Evolutionary conservation across 2,329 filamentous ascomycete species (phyloP), one percentile per base, ranked within the genome.

Genomic region (Penicillium sp.): DNA sequence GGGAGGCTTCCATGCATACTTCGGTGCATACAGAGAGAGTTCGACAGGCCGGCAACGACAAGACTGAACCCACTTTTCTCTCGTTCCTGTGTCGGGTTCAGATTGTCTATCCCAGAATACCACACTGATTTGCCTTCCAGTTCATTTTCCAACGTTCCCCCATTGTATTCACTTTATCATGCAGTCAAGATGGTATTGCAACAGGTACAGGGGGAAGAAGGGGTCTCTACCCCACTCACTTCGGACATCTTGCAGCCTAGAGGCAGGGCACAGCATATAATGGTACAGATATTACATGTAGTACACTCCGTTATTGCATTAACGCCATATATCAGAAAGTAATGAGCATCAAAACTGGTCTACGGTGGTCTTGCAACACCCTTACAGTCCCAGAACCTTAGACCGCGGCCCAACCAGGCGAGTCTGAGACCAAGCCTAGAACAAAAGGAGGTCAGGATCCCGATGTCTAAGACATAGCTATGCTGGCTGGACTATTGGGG

Each of bases 1-100:
- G 61, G 65, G 67, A 72, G 72, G 16, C 53, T 72, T 74, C 71
- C 60, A 69, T 68, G 65, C 66, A 69, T 58, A 52, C 65, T 74
- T 74, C 70, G 67, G 59, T 73, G 71, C 68, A 71, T 50, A 43
- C 10, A 21, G 10, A 47, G 9, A 33, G 16, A 26, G 26, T 57
- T 55, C 52, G 61, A 64, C 66, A 65, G 58, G 54, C 67, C 62
- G 53, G 60, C 58, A 62, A 60, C 53, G 42, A 54, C 42, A 50
- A 33, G 50, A 29, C 21, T 25, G 52, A 43, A 53, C 37, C 43
- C 51, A 52, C 31, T 43, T 49, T 49, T 50, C 46, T 19, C n/a
- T 27, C 35, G 43, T 54, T 50, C 23, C 46, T 56, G 26, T 33
- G 51, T 52, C 6, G 19, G 48, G 25, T 8, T 51, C 13, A 45